Conservation (phyloP, 371 early-diverging fungal genomes). For the Conidiobolus incongruus region DNA sequence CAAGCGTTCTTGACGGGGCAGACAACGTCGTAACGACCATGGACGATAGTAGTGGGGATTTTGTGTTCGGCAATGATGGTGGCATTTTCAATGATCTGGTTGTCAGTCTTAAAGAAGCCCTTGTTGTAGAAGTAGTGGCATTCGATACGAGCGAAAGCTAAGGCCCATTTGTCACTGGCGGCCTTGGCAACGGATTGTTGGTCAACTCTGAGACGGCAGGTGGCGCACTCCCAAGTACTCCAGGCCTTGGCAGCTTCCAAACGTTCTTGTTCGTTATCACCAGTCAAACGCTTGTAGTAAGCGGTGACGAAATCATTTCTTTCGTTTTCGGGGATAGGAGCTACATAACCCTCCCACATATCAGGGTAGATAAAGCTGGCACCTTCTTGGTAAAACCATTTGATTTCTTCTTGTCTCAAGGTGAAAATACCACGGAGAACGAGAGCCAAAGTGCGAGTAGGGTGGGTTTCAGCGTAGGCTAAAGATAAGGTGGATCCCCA, state of each 20-base stretch:
- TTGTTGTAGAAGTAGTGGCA: constrained; percentile 34
- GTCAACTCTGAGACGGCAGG: constrained; percentile 18
- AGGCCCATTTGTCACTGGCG: constrained; percentile 21
- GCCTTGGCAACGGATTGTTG: constrained; percentile 21
- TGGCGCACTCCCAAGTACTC: constrained; percentile 29
- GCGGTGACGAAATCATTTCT: constrained; percentile 24
- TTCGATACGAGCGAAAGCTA: constrained; percentile 35
- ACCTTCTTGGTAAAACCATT: constrained; percentile 27
- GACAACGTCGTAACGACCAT: constrained; percentile 29
- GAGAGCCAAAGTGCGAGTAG: constrained; percentile 23
- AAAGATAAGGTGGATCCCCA: constrained; percentile 15
- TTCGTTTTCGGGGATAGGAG: constrained; percentile 28
- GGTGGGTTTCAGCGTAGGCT: constrained; percentile 26
- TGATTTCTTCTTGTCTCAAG: constrained; percentile 19
- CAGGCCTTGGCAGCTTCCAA: constrained; percentile 23
- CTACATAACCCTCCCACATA: constrained; percentile 23
- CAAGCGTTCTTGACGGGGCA: constrained; percentile 28
- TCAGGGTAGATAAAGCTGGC: constrained; percentile 27
- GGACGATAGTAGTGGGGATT: constrained; percentile 30
- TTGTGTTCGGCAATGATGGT: constrained; percentile 14
- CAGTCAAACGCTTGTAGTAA: constrained; percentile 32
- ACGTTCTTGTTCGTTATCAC: constrained; percentile 15
- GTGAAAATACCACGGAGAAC: constrained; percentile 33
- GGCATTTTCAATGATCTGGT: constrained; percentile 26
- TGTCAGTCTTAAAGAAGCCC: constrained; percentile 28